Evolutionary conservation across 805 yeast species (phyloP).

Genomic region (Myxozyma sirexii): DNA sequence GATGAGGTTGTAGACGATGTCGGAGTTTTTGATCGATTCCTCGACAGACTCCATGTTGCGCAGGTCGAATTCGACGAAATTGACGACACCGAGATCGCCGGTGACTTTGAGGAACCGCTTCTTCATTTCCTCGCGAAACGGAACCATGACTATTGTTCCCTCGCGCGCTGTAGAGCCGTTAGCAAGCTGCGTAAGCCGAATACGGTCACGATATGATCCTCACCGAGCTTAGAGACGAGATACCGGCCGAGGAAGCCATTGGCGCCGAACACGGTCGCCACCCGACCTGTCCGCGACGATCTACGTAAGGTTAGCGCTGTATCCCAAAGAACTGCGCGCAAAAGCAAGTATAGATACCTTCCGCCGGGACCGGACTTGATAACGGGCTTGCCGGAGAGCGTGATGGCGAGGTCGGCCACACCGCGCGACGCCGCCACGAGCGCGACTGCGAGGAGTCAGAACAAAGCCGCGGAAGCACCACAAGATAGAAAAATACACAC

Average conservation of each 20-base stretch:
- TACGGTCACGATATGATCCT: background rate
- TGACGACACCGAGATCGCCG: conserved; percentile 87
- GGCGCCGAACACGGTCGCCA: conserved; percentile 86
- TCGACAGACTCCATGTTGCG: conserved; percentile 76
- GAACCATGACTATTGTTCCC: conserved; percentile 75
- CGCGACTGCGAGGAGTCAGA: background rate
- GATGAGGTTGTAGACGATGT: conserved; percentile 76
- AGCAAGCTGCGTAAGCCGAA: background rate
- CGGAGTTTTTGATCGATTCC: conserved; percentile 76
- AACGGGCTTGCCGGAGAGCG: conserved; percentile 73
- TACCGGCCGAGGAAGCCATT: conserved; percentile 78
- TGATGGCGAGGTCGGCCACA: conserved; percentile 54
- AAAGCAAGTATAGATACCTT: conserved; percentile 33
- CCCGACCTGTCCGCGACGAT: conserved; percentile 83
- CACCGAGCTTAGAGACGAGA: conserved; percentile 59
- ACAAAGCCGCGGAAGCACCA: background rate
- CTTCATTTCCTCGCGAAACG: conserved; percentile 79
- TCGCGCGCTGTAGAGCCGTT: conserved; percentile 57
- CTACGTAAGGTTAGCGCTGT: no score
- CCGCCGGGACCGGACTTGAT: conserved; percentile 78
- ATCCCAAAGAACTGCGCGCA: background rate
- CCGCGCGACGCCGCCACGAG: background rate
- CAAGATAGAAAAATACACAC: conserved; percentile 6
- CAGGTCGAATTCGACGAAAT: conserved; percentile 78
- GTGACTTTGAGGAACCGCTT: conserved; percentile 76